Base-by-base conservation (phyloP, 1,139 yeast genomes). In the Geotrichum bryndzae region DNA sequence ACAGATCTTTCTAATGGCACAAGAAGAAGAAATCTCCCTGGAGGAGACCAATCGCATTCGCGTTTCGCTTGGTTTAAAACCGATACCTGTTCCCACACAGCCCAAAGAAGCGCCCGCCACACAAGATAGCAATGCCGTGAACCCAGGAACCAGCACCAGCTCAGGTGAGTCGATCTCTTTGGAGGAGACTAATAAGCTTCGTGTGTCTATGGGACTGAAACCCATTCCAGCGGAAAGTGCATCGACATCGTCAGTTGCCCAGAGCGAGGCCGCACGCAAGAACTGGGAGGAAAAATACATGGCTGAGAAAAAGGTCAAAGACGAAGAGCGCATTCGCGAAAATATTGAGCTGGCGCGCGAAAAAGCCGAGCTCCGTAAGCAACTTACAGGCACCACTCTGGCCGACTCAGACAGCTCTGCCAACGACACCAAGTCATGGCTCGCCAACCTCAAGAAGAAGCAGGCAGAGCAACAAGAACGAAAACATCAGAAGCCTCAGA, bases 131-230 rank as follows among this genome's bases (percentile, higher is more conserved):
- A 25, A 13, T 11, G 41, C 38, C 11, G 13, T 15, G 41, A 35
- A 35, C n/a, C 31, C 10, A 53, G 51, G 35, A 54, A 53, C 23
- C 25, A 23, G 33, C 46, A 25, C 54, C 46, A 25, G 51, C 31
- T 46, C 58, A 6, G 48, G 59, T 41, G 65, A 60, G 23, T 62
- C 64, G 33, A 65, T 72, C 10, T 69, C 77, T 10, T 59, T 76
- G 5, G 77, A 75, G 59, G 77, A 76, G 52, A 76, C 79, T 1
- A 76, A 76, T 64, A 60, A 66, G 51, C 65, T 75, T 29, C 67
- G 79, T n/a, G 67, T 65, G 1, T 62, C 73, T 10, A 66, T 76
- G 13, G 80, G 80, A 0, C 68, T 76, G 51, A 70, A 70, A 53
- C 76, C 76, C 22, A 74, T 77, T 33, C 73, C 77, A 2, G 13